A percentile compares a stretch with the other conserved stretches of the same genome.
phyloP scores from a whole-genome alignment of 2,329 filamentous ascomycete genomes.

The Niveomyces coronatus region DNA sequence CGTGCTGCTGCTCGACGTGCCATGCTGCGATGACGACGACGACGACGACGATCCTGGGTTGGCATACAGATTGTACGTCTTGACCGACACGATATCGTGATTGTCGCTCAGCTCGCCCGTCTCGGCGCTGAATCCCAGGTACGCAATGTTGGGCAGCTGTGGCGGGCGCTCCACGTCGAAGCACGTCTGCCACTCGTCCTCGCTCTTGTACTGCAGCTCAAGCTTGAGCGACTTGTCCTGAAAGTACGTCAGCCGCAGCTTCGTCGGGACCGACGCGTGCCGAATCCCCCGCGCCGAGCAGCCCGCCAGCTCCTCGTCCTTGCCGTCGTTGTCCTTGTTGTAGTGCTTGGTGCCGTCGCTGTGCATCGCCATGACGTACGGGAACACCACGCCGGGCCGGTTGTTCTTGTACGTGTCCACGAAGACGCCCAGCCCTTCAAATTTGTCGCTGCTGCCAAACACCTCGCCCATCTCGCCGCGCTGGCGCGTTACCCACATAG shows the following conservation, averaged over 20 bases:
- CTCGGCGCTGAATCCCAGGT: conserved; percentile 73
- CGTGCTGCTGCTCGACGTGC: conserved; percentile 25
- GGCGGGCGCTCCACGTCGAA: conserved; percentile 65
- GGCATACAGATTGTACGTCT: conserved; percentile 81
- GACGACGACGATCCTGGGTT: conserved; percentile 33
- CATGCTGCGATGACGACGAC: conserved; percentile 21
- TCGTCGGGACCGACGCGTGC: conserved; percentile 68
- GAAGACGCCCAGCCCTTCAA: conserved; percentile 91
- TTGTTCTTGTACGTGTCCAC: conserved; percentile 99
- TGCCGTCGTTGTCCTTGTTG: conserved; percentile 91
- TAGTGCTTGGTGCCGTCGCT: conserved; percentile 84
- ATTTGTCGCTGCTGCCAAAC: conserved; percentile 79
- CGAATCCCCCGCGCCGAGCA: conserved; percentile 91
- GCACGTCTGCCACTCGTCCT: conserved; percentile 81
- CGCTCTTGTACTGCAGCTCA: conserved; percentile 87
- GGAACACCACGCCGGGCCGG: conserved; percentile 87
- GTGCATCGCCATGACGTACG: conserved; percentile 97
- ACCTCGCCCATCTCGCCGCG: conserved; percentile 71
- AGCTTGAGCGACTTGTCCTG: conserved; percentile 86
- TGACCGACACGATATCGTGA: conserved; percentile 87
- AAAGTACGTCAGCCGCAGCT: conserved; percentile 87
- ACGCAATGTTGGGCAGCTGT: conserved; percentile 67
- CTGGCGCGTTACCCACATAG: conserved; percentile 96
- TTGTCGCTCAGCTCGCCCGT: conserved; percentile 96
- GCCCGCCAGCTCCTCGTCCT: conserved; percentile 82